Conservation (phyloP, 148 eudicot genomes). For the Vaccinium macrocarpon region DNA sequence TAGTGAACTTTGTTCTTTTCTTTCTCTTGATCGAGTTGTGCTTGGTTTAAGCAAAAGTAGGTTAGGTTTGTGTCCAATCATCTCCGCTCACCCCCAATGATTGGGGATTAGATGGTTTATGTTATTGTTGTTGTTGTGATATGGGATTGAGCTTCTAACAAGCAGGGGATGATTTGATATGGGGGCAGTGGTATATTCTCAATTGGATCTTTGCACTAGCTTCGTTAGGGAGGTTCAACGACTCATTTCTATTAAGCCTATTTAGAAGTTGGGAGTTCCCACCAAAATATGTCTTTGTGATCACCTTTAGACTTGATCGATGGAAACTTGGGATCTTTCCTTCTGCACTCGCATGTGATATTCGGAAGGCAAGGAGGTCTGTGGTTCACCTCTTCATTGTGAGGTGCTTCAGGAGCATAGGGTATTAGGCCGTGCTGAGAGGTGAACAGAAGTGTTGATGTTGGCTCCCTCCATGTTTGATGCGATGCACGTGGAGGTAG, state of each 20-base stretch:
- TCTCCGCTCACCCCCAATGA: too few species aligned
- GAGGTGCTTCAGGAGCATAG: not conserved
- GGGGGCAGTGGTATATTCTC: not conserved
- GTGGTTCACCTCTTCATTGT: not conserved
- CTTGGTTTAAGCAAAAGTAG: not conserved
- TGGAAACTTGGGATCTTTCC: not conserved
- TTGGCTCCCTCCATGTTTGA: not conserved
- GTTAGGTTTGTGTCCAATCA: not conserved
- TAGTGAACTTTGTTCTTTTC: not conserved
- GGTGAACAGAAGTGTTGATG: not conserved
- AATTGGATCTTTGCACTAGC: not conserved
- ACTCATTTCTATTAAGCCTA: not conserved
- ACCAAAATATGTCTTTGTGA: not conserved
- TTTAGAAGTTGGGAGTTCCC: conserved; percentile 9
- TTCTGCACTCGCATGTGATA: not conserved
- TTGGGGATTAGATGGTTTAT: too few species aligned
- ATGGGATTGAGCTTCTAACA: not conserved
- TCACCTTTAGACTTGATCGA: not conserved
- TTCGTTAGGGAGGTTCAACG: not conserved
- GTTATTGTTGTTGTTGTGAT: too few species aligned
- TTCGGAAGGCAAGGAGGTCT: not conserved
- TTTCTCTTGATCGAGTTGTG: not conserved
- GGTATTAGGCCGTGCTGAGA: not conserved
- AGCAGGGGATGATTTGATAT: not conserved
- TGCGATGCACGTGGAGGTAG: not conserved